Conservation (phyloP, 768 basidiomycete species). For the Panaeolus papilionaceus region DNA sequence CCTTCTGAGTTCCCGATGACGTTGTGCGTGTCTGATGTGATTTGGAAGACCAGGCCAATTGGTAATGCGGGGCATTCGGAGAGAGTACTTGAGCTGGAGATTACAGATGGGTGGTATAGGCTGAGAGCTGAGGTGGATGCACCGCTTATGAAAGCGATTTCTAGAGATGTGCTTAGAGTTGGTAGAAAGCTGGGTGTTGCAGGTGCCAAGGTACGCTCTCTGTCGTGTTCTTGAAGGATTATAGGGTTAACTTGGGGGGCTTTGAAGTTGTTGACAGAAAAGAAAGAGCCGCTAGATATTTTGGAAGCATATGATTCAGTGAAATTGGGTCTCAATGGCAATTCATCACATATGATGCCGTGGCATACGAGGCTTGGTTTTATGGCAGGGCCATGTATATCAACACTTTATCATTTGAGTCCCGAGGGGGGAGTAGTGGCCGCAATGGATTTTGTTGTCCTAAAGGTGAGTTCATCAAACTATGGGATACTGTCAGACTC, state of each 20-base stretch:
- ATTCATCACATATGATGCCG: slow-evolving; percentile 83
- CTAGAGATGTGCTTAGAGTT: slow-evolving; percentile 66
- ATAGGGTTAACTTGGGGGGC: not conserved
- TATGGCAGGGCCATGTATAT: slow-evolving; percentile 65
- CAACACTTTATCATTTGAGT: slow-evolving; percentile 80
- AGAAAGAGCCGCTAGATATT: slow-evolving; percentile 81
- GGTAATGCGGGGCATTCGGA: slow-evolving; percentile 45
- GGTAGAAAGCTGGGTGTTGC: slow-evolving; percentile 86
- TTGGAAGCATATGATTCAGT: slow-evolving; percentile 79
- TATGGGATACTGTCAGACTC: slow-evolving; percentile 5
- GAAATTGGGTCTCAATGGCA: slow-evolving; percentile 75
- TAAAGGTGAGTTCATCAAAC: slow-evolving; percentile 51
- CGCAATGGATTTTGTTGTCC: slow-evolving; percentile 75
- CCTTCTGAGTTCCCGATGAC: slow-evolving; percentile 83
- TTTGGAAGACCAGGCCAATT: slow-evolving; percentile 50
- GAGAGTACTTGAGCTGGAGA: slow-evolving; percentile 70
- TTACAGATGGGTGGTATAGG: slow-evolving; percentile 98
- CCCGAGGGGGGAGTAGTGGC: slow-evolving; percentile 82
- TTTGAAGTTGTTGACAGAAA: slow-evolving; percentile 66
- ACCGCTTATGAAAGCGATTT: slow-evolving; percentile 73
- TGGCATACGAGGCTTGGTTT: slow-evolving; percentile 94
- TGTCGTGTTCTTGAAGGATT: not conserved
- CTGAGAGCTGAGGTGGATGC: slow-evolving; percentile 79
- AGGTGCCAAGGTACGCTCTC: slow-evolving; percentile 74
- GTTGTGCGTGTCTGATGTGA: slow-evolving; percentile 80